phyloP scores from a whole-genome alignment of 768 basidiomycete species.

The Glaciozyma martinii region DNA sequence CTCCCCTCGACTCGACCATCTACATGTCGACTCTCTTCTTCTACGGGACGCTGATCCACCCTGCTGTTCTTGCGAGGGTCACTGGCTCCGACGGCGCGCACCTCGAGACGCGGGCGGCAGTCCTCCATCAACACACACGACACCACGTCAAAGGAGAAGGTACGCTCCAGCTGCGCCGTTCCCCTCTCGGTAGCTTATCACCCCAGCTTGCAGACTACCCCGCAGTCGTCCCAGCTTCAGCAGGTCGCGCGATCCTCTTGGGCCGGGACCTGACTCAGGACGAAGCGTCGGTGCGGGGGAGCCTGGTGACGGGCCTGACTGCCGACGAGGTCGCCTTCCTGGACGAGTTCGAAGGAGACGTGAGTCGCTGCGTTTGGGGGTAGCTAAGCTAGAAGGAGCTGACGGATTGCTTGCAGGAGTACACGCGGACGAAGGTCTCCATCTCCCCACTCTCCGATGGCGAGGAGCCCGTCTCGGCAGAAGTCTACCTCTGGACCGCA shows the following conservation, averaged over 20 bases:
- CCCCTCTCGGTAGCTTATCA: neutral
- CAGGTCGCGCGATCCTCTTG: conserved; percentile 46
- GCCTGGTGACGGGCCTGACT: conserved; percentile 64
- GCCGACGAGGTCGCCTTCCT: conserved; percentile 55
- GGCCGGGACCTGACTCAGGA: conserved; percentile 48
- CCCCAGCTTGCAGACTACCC: conserved; percentile 56
- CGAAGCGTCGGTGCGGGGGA: conserved; percentile 66
- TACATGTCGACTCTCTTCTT: conserved; percentile 53
- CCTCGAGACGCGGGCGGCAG: conserved; percentile 61
- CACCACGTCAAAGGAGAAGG: conserved; percentile 57
- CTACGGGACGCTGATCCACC: conserved; percentile 75
- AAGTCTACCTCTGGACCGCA: conserved; percentile 63
- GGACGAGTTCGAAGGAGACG: conserved; percentile 75
- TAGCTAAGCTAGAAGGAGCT: neutral
- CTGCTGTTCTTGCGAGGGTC: conserved; percentile 66
- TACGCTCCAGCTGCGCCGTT: neutral
- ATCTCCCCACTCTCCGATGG: conserved; percentile 44
- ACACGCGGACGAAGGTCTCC: conserved; percentile 51
- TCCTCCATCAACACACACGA: conserved; percentile 71
- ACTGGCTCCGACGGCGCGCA: conserved; percentile 58
- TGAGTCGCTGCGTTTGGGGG: neutral
- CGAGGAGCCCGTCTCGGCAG: conserved; percentile 44
- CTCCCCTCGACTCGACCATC: too few species aligned
- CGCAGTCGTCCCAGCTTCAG: conserved; percentile 58
- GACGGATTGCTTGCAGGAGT: conserved; percentile 54